These are phyloP conservation scores for Didymella lethalis DNA, from an alignment of 2,329 filamentous ascomycete species.

Conservation along the genomic window DNA sequence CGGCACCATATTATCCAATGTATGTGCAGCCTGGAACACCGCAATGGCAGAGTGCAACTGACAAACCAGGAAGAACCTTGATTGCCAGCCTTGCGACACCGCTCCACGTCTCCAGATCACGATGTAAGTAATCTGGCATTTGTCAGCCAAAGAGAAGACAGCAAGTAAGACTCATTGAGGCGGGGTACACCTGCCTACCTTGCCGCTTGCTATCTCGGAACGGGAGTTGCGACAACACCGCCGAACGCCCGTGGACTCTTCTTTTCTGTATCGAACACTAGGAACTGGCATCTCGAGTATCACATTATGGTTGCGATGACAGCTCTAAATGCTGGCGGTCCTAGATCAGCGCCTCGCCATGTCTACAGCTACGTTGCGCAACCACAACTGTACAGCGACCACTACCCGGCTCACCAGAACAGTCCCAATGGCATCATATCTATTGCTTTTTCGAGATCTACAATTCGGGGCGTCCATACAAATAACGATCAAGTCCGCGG, in stretches of 20 bases:
- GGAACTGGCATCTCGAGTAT: not conserved
- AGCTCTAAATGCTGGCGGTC: not conserved
- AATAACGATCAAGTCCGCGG: slow-evolving; percentile 34
- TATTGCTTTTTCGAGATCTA: slow-evolving; percentile 28
- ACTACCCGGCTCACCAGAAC: slow-evolving; percentile 30
- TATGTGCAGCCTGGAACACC: no score
- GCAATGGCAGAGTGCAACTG: not conserved
- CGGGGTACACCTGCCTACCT: not conserved
- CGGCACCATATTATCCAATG: no score
- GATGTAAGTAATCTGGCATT: slow-evolving; percentile 5
- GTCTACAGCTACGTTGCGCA: slow-evolving; percentile 29
- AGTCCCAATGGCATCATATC: slow-evolving; percentile 28
- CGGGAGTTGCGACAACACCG: not conserved
- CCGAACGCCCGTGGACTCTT: not conserved
- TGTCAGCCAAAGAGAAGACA: not conserved
- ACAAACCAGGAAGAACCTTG: not conserved
- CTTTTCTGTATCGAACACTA: not conserved
- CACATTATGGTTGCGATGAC: slow-evolving; percentile 1
- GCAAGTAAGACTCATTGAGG: not conserved
- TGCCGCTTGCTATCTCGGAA: not conserved
- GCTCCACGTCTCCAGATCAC: not conserved
- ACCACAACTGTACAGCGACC: slow-evolving; percentile 30
- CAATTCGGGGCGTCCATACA: slow-evolving; percentile 28
- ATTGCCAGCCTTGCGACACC: not conserved
- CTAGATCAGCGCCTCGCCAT: slow-evolving; percentile 17